Conservation (phyloP, 352 stramenopile genomes). For the Albugo candida region DNA sequence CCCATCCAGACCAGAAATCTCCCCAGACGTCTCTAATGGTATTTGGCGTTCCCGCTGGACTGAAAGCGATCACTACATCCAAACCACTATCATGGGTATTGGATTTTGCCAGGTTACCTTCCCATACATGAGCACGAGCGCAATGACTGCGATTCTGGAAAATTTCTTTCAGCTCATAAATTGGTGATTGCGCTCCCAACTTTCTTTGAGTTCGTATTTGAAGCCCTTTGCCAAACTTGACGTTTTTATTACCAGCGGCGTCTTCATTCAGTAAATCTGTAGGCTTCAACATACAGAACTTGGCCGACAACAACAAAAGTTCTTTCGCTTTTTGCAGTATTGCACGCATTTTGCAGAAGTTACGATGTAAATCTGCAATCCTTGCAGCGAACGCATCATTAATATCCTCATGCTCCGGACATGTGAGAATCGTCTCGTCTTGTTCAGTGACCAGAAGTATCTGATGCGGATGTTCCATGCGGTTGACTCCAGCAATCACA, state of each 20-base stretch:
- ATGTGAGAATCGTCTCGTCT: conserved; percentile 62
- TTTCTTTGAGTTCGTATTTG: conserved; percentile 52
- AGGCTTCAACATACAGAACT: conserved; percentile 78
- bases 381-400: conserved; percentile 60
- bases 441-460: conserved; percentile 66
- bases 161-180: conserved; percentile 74
- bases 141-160: conserved; percentile 74
- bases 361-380: conserved; percentile 51
- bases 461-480: conserved; percentile 22
- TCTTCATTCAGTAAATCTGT: conserved; percentile 74
- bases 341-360: conserved; percentile 46
- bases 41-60: conserved; percentile 52
- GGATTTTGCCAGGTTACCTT: conserved; percentile 13
- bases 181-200: conserved; percentile 17
- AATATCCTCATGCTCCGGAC: conserved; percentile 51
- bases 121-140: conserved; percentile 56
- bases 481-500: conserved; percentile 48
- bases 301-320: conserved; percentile 58
- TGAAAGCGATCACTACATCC: conserved; percentile 66
- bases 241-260: conserved; percentile 71
- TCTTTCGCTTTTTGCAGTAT: conserved; percentile 66
- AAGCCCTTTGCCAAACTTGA: conserved; percentile 58
- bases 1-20: conserved; percentile 76
- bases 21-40: conserved; percentile 70
- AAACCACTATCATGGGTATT: neutral